Evolutionary conservation across 345 rosid genomes (phyloP).

Genomic region (Rubroshorea leprosula): DNA sequence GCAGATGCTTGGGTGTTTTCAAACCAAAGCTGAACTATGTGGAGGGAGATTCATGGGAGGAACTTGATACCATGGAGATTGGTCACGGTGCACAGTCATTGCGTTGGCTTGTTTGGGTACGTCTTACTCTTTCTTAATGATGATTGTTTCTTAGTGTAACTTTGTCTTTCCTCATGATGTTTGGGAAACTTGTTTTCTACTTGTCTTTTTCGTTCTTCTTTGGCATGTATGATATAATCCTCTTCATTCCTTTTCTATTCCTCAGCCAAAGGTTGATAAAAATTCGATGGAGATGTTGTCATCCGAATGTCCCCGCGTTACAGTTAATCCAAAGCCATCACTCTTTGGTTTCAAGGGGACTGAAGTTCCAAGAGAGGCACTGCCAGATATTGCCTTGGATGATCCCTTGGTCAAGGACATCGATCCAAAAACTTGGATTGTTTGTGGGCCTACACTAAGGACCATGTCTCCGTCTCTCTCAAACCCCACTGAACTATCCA

Average conservation of each 20-base stretch:
- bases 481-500: conserved; percentile 43
- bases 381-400: conserved; percentile 48
- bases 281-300: conserved; percentile 49
- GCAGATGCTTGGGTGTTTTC: conserved; percentile 55
- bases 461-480: conserved; percentile 20
- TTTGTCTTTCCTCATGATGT: neutral
- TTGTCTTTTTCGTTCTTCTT: neutral
- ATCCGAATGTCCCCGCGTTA: conserved; percentile 68
- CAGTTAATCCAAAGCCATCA: conserved; percentile 75
- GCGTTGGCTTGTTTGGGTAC: conserved; percentile 93
- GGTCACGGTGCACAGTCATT: conserved; percentile 70
- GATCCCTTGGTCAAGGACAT: conserved; percentile 51
- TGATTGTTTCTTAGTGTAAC: neutral
- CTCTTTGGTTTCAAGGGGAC: conserved; percentile 42
- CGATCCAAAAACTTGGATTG: conserved; percentile 59
- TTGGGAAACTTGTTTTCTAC: conserved; percentile 11
- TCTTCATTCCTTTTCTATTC: neutral
- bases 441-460: conserved; percentile 27
- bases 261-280: conserved; percentile 71
- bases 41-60: conserved; percentile 92
- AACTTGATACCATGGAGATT: conserved; percentile 62
- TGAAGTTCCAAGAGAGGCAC: conserved; percentile 60
- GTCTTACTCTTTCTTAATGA: conserved; percentile 14
- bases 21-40: conserved; percentile 66
- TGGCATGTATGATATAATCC: neutral